Conservation (phyloP, 176 grass and related monocot species). For the Panicum miliaceum region DNA sequence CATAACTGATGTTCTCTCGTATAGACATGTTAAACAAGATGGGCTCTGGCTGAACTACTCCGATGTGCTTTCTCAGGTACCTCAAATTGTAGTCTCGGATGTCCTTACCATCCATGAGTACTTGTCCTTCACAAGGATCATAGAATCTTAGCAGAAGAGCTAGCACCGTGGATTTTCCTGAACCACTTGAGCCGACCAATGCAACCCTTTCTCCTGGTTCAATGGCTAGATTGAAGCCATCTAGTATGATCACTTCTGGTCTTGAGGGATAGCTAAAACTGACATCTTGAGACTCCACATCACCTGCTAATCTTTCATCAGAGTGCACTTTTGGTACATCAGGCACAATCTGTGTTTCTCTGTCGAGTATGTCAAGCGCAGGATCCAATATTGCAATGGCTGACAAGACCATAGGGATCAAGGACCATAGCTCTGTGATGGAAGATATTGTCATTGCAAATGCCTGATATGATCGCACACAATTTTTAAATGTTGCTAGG, state of each 20-base stretch:
- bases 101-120: constrained; percentile 51
- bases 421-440: constrained; percentile 68
- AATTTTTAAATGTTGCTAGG: constrained; percentile 47
- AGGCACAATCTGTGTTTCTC: constrained; percentile 59
- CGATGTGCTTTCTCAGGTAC: constrained; percentile 56
- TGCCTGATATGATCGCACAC: constrained; percentile 61
- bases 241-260: constrained; percentile 51
- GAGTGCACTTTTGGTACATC: constrained; percentile 43
- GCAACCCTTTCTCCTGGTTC: constrained; percentile 53
- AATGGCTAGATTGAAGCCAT: constrained; percentile 51
- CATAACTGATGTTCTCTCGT: constrained; percentile 59
- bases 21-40: constrained; percentile 61
- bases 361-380: constrained; percentile 62
- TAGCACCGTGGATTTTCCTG: constrained; percentile 65
- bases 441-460: constrained; percentile 73
- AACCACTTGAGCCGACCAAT: constrained; percentile 65
- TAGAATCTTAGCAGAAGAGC: constrained; percentile 71
- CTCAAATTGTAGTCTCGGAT: constrained; percentile 57
- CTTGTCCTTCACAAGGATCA: constrained; percentile 49
- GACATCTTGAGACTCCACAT: constrained; percentile 51
- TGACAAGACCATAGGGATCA: constrained; percentile 65
- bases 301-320: constrained; percentile 41
- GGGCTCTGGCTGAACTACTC: constrained; percentile 62
- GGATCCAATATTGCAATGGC: constrained; percentile 59
- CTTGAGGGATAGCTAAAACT: constrained; percentile 65